Base-by-base conservation (phyloP, 83 land plant species). In the Diphasiastrum complanatum region DNA sequence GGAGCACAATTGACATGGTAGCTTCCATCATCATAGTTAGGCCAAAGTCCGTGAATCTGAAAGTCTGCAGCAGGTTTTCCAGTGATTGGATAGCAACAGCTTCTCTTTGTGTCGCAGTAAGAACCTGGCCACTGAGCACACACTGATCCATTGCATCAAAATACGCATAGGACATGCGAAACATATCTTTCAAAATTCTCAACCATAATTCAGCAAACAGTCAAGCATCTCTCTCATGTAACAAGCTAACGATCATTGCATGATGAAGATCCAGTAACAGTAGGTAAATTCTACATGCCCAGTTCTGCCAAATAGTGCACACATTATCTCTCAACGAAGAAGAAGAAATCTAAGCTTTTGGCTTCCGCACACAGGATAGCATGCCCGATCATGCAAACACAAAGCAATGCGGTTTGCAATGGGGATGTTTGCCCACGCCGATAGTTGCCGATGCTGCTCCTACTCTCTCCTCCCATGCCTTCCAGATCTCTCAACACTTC, bases 311-410 rank as follows among this genome's bases (percentile, higher is more conserved):
- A 55, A 14, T 31, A 0, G 1, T 3, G n/a, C 22, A 4, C 6
- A 16, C 25, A 24, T 22, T 59, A 82, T 83, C 79, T 81, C 18
- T 65, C 79, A 46, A 85, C 85, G 36, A 85, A 72, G 71, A 81
- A 81, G 77, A 79, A 85, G 81, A 81, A 85, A 70, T 85, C 85
- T 47, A 81, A 81, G 30, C 47, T 57, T 38, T 51, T 29, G 27
- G 55, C 55, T 19, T 20, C 28, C 5, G 16, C 55, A n/a, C n/a
- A n/a, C n/a, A n/a, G n/a, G n/a, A n/a, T n/a, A n/a, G n/a, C n/a
- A n/a, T n/a, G n/a, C n/a, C n/a, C n/a, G n/a, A n/a, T n/a, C n/a
- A n/a, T n/a, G n/a, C n/a, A n/a, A n/a, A n/a, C n/a, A n/a, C n/a
- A n/a, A n/a, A n/a, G n/a, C n/a, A n/a, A n/a, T n/a, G n/a, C n/a